These are phyloP conservation scores for Aspergillus sp. DNA, from an alignment of 2,329 filamentous ascomycete genomes.

Conservation along the genomic window DNA sequence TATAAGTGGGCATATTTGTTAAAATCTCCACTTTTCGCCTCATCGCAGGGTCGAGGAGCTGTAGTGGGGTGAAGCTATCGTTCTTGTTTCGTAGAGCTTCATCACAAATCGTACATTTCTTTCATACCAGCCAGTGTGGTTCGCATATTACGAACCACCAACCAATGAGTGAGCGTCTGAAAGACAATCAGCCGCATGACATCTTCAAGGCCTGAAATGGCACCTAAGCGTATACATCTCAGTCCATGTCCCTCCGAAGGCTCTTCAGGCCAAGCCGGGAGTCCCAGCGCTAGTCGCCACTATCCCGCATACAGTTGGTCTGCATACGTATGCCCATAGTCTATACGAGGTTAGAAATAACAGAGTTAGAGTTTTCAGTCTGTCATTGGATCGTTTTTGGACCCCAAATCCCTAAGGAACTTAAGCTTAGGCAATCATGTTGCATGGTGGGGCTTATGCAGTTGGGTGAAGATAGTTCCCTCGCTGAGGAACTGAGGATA, in stretches of 20 bases:
- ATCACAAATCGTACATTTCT: too few species aligned
- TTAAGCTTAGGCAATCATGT: not conserved
- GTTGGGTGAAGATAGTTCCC: not conserved
- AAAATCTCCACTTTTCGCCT: too few species aligned
- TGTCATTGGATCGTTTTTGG: not conserved
- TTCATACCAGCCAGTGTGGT: too few species aligned
- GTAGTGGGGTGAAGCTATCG: too few species aligned
- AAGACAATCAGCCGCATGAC: too few species aligned
- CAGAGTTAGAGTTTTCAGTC: too few species aligned
- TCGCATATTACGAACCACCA: too few species aligned
- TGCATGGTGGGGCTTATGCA: not conserved
- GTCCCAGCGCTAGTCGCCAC: not conserved
- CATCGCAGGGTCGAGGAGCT: too few species aligned
- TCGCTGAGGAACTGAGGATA: not conserved
- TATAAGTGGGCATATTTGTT: too few species aligned
- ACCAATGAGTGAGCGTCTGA: too few species aligned
- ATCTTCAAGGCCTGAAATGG: too few species aligned
- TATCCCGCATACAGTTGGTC: not conserved
- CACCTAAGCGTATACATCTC: not conserved
- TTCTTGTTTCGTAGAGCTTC: too few species aligned
- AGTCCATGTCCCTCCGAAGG: not conserved
- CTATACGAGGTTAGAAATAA: not conserved
- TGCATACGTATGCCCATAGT: not conserved
- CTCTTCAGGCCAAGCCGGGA: not conserved
- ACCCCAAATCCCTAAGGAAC: not conserved